A percentile compares a stretch with the other conserved stretches of the same genome.
Conservation (phyloP, 768 basidiomycete species). For the Trametes villosa region DNA sequence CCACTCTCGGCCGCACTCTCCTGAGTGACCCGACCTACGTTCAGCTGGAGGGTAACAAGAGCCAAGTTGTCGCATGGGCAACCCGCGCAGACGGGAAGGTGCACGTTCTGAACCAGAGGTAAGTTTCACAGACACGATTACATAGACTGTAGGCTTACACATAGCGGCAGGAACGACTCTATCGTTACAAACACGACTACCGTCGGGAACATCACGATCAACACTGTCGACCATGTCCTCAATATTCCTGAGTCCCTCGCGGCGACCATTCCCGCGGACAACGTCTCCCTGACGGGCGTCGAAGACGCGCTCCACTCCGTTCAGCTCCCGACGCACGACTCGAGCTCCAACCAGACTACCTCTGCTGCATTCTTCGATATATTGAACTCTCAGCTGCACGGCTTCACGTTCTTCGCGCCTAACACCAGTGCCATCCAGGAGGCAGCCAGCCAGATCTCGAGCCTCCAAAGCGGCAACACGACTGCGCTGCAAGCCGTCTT, state of each 20-base stretch:
- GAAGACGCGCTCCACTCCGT: slow-evolving; percentile 35
- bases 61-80: slow-evolving; percentile 59
- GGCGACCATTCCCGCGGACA: slow-evolving; percentile 45
- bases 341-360: slow-evolving; percentile 36
- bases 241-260: slow-evolving; percentile 53
- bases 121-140: slow-evolving; percentile 9
- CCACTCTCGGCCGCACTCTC: slow-evolving; percentile 68
- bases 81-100: slow-evolving; percentile 42
- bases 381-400: slow-evolving; percentile 44
- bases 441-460: slow-evolving; percentile 31
- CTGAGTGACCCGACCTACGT: slow-evolving; percentile 54
- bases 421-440: slow-evolving; percentile 44
- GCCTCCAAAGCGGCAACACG: slow-evolving; percentile 47
- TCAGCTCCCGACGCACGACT: slow-evolving; percentile 19
- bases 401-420: slow-evolving; percentile 74
- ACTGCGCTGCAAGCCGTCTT: slow-evolving; percentile 51
- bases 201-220: slow-evolving; percentile 48
- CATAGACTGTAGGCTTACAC: neutral
- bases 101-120: slow-evolving; percentile 55
- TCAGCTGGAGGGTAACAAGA: slow-evolving; percentile 58
- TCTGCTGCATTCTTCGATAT: slow-evolving; percentile 42
- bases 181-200: slow-evolving; percentile 44
- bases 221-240: slow-evolving; percentile 56
- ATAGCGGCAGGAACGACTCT: slow-evolving; percentile 34
- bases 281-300: slow-evolving; percentile 45